These are phyloP conservation scores for Cladorrhinum sp. DNA, from an alignment of 2,329 filamentous ascomycete genomes.

Conservation along the genomic window DNA sequence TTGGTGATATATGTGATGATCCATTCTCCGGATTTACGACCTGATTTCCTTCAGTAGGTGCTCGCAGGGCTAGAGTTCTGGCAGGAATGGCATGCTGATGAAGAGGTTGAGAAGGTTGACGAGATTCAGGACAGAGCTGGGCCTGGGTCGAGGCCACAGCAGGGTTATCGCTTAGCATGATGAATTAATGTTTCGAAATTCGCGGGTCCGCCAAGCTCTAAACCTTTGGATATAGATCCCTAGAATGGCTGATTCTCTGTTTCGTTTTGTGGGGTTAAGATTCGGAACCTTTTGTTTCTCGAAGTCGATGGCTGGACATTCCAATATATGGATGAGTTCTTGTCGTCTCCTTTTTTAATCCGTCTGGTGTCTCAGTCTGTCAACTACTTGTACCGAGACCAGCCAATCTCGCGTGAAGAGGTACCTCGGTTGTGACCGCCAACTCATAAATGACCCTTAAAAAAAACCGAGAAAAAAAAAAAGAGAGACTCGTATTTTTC, in stretches of 20 bases:
- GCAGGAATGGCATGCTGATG: constrained; percentile 15
- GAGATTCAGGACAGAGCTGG: constrained; percentile 14
- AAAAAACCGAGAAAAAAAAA: not conserved
- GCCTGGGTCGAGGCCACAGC: constrained; percentile 27
- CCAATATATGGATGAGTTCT: not conserved
- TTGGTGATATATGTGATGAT: constrained; percentile 20
- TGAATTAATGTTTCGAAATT: constrained; percentile 37
- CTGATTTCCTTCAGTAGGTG: constrained; percentile 18
- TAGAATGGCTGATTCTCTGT: constrained; percentile 12
- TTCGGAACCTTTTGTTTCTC: not conserved
- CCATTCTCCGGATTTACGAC: constrained; percentile 20
- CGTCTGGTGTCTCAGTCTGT: not conserved
- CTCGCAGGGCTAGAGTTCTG: constrained; percentile 17
- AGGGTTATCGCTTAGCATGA: constrained; percentile 37
- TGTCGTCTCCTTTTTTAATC: not conserved
- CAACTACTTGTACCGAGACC: not conserved
- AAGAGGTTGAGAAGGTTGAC: not conserved
- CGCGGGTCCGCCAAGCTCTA: constrained; percentile 21
- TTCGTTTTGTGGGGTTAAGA: constrained; percentile 16
- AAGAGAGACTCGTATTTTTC: not conserved
- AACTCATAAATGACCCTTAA: not conserved
- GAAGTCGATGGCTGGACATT: constrained; percentile 7
- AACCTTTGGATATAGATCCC: constrained; percentile 18
- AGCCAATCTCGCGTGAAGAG: not conserved
- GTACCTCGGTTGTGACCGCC: not conserved